phyloP scores from a whole-genome alignment of 2,329 filamentous ascomycete genomes.

The Capronia epimyces region DNA sequence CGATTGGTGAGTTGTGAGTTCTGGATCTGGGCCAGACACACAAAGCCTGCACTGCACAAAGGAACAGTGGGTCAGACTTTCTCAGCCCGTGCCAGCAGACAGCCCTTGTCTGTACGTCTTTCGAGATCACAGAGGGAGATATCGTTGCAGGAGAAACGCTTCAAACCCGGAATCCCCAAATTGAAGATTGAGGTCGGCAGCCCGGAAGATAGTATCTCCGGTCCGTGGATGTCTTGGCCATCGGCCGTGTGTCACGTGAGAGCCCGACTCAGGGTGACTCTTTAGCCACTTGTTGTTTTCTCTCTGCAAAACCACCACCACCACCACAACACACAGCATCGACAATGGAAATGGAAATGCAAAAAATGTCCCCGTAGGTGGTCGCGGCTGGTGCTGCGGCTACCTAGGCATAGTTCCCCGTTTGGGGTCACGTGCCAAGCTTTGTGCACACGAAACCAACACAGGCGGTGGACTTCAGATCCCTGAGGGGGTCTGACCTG shows the following conservation, averaged over 20 bases:
- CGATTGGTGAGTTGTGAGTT: not conserved
- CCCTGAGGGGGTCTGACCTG: conserved; percentile 11
- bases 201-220: conserved; percentile 18
- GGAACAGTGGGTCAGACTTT: not conserved
- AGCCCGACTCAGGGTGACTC: not conserved
- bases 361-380: conserved; percentile 13
- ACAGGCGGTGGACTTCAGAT: conserved; percentile 7
- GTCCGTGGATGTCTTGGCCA: conserved; percentile 15
- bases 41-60: not conserved
- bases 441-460: conserved; percentile 2
- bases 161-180: not conserved
- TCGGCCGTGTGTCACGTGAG: not conserved
- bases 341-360: conserved; percentile 7
- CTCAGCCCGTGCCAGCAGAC: not conserved
- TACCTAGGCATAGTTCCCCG: conserved; percentile 17
- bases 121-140: not conserved
- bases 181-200: conserved; percentile 7
- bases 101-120: not conserved
- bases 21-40: not conserved
- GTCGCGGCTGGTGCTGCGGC: conserved; percentile 23
- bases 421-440: conserved; percentile 18
- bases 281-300: conserved; percentile 2
- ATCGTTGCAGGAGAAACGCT: conserved; percentile 5
- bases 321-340: conserved; percentile 8
- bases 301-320: conserved; percentile 7